Evolutionary conservation across 441 rosid species (phyloP).

Genomic region (Hypseocharis bilobata): DNA sequence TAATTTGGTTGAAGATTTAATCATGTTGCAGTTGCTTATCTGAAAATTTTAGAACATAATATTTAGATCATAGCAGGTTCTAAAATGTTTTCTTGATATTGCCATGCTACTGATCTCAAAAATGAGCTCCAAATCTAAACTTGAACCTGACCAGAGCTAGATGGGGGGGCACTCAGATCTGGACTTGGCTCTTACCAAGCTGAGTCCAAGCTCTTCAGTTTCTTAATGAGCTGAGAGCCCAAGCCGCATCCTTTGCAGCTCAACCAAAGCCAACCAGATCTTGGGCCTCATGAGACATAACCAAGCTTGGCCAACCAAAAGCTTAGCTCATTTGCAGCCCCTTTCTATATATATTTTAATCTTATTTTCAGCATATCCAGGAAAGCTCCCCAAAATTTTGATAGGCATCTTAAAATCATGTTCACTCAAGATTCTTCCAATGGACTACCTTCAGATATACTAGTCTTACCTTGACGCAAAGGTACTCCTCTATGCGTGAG

Average conservation of each 20-base stretch:
- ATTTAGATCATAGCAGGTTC: too few species aligned
- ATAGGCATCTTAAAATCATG: too few species aligned
- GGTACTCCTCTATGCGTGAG: slow-evolving; percentile 60
- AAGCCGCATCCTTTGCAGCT: not conserved
- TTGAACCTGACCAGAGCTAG: not conserved
- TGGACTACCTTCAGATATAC: slow-evolving; percentile 1
- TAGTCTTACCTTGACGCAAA: slow-evolving; percentile 53
- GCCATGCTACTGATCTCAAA: not conserved
- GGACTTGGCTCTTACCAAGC: not conserved
- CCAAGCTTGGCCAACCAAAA: not conserved
- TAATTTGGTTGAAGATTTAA: not conserved
- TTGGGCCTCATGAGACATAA: not conserved
- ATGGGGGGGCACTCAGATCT: not conserved
- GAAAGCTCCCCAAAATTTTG: too few species aligned
- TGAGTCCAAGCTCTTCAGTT: too few species aligned
- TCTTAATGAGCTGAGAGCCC: not conserved
- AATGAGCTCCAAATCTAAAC: too few species aligned
- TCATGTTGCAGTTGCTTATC: not conserved
- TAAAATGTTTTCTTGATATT: not conserved
- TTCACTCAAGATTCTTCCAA: too few species aligned
- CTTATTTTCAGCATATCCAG: too few species aligned
- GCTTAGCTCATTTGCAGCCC: not conserved
- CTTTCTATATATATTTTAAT: not conserved
- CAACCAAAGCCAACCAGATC: not conserved
- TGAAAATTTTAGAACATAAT: not conserved